These are phyloP conservation scores for Metarhizium sp. DNA, from an alignment of 2,329 filamentous ascomycete species.

Conservation along the genomic window DNA sequence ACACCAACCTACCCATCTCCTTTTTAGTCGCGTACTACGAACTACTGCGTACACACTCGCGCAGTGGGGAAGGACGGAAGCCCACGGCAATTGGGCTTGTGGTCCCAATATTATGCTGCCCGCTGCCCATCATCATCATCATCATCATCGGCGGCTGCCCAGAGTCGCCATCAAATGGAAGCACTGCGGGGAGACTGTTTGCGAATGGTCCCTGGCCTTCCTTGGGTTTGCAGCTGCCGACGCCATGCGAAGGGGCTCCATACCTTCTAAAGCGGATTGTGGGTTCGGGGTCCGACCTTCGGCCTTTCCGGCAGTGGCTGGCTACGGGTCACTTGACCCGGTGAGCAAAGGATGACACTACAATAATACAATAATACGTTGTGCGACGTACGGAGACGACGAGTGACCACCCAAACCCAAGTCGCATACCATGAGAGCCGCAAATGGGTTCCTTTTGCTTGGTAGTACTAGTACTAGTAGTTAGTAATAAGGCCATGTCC, in stretches of 20 bases:
- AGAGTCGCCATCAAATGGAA: background rate
- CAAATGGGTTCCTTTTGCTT: too few species aligned
- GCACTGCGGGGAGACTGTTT: background rate
- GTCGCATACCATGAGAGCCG: too few species aligned
- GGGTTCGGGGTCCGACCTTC: slow-evolving; percentile 1
- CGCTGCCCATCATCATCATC: too few species aligned
- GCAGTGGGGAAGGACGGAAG: background rate
- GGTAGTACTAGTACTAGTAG: too few species aligned
- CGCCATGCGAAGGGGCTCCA: slow-evolving; percentile 2
- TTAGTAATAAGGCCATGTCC: too few species aligned
- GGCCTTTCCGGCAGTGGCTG: slow-evolving; percentile 4
- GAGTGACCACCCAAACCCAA: too few species aligned
- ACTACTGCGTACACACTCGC: background rate
- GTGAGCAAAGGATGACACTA: background rate
- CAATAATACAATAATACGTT: background rate
- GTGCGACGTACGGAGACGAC: too few species aligned
- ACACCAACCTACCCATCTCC: background rate
- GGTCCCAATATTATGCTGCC: too few species aligned
- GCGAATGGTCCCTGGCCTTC: background rate
- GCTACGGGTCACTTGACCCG: background rate
- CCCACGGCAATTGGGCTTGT: too few species aligned
- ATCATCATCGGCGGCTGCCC: too few species aligned
- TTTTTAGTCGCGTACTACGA: too few species aligned
- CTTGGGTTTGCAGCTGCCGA: background rate
- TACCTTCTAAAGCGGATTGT: background rate